Evolutionary conservation across 139 green algal genomes (phyloP).

Genomic region (Chlorella sp.): DNA sequence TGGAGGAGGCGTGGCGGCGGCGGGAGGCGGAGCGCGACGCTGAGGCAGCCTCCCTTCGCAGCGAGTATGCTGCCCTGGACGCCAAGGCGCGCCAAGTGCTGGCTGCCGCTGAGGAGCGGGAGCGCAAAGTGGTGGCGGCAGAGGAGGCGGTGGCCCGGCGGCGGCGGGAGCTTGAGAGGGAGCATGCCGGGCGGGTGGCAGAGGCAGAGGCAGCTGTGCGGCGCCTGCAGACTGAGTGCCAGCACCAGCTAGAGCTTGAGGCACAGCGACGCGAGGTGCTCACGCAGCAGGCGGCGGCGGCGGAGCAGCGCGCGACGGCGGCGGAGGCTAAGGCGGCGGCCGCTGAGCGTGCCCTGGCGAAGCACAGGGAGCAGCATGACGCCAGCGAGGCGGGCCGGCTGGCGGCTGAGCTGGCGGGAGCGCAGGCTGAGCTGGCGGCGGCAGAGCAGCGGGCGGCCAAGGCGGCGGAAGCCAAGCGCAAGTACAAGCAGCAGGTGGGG

Average conservation of each 20-base stretch:
- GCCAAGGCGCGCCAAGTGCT: conserved; percentile 41
- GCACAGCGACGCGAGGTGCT: conserved; percentile 4
- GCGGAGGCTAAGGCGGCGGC: conserved; percentile 22
- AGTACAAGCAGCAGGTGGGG: conserved; percentile 57
- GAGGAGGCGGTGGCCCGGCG: conserved; percentile 52
- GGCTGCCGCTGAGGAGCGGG: conserved; percentile 50
- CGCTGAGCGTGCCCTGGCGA: conserved; percentile 30
- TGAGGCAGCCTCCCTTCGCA: conserved; percentile 25
- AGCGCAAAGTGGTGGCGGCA: conserved; percentile 46
- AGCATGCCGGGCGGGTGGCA: conserved; percentile 34
- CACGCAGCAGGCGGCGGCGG: conserved; percentile 5
- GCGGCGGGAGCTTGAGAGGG: conserved; percentile 50
- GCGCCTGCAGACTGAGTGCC: conserved; percentile 50
- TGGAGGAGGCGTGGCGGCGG: conserved; percentile 58
- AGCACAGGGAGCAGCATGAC: conserved; percentile 27
- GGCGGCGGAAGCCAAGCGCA: conserved; percentile 37
- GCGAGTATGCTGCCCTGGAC: conserved; percentile 43
- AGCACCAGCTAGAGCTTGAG: conserved; percentile 60
- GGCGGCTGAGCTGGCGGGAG: conserved; percentile 41
- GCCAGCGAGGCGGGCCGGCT: conserved; percentile 45
- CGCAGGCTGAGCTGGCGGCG: background rate
- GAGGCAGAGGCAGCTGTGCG: conserved; percentile 34
- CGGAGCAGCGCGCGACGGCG: conserved; percentile 5
- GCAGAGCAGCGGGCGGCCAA: conserved; percentile 16
- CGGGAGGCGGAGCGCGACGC: conserved; percentile 44